Evolutionary conservation across 1,284 basidiomycete genomes (phyloP).

Genomic region (Ceratobasidium sp.): DNA sequence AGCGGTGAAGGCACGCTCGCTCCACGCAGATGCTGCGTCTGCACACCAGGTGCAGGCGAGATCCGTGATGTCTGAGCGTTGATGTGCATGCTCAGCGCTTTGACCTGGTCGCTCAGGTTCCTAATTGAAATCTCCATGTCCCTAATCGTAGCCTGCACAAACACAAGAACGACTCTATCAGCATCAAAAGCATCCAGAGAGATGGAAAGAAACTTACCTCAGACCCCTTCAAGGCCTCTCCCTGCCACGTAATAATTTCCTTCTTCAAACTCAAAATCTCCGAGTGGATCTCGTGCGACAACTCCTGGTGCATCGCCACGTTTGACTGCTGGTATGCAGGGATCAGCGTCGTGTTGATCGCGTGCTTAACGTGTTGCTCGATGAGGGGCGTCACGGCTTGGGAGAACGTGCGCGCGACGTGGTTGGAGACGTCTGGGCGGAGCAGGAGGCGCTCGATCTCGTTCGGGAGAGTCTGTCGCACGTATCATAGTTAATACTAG

Average conservation of each 20-base stretch:
- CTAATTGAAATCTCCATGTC: conserved; percentile 80
- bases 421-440: conserved; percentile 76
- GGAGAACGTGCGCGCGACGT: conserved; percentile 76
- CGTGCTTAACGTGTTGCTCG: conserved; percentile 81
- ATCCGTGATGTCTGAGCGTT: conserved; percentile 28
- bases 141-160: conserved; percentile 69
- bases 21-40: conserved; percentile 36
- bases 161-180: too few relatives aligned
- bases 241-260: conserved; percentile 80
- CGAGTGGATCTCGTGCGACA: conserved; percentile 73
- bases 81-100: conserved; percentile 72
- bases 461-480: conserved; percentile 68
- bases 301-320: conserved; percentile 76
- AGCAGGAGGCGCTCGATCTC: conserved; percentile 80
- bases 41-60: conserved; percentile 39
- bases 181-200: conserved; percentile 17
- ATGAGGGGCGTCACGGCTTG: conserved; percentile 72
- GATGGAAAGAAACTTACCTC: conserved; percentile 64
- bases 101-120: conserved; percentile 77
- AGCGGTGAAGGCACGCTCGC: conserved; percentile 42
- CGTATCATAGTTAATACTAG: not conserved
- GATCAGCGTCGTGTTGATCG: conserved; percentile 74
- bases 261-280: conserved; percentile 80
- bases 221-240: conserved; percentile 74
- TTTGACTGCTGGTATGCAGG: conserved; percentile 77